Conservation (phyloP, 23 red algal species). For the Rhodosorus marinus region DNA sequence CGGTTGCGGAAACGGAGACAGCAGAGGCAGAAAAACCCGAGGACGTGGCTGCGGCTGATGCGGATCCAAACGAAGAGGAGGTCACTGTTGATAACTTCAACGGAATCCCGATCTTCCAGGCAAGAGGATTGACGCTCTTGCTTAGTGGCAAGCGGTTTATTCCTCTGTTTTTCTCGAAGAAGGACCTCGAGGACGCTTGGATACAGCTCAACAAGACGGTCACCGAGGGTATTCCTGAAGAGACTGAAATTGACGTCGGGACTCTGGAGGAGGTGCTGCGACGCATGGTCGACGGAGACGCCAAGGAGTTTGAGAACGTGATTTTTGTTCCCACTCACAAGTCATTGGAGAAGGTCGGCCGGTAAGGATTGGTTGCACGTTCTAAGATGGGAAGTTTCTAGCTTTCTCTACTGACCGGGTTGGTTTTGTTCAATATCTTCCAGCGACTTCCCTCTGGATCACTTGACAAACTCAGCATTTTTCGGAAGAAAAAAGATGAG, state of each 20-base stretch:
- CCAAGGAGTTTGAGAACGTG: slow-evolving; percentile 56
- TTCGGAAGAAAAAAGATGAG: not conserved
- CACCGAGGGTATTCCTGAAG: slow-evolving; percentile 32
- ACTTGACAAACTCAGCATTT: not conserved
- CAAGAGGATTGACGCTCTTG: slow-evolving; percentile 79
- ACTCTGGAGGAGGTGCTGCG: slow-evolving; percentile 89
- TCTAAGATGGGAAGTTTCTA: too few species aligned
- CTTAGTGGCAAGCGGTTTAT: slow-evolving; percentile 76
- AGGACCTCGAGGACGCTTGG: slow-evolving; percentile 82
- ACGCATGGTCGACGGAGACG: slow-evolving; percentile 74
- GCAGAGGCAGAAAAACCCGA: slow-evolving; percentile 1
- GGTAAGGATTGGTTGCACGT: too few species aligned
- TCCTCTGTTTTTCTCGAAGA: slow-evolving; percentile 93
- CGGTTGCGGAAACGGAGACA: not conserved
- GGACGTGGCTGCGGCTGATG: not conserved
- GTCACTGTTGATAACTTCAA: slow-evolving; percentile 98
- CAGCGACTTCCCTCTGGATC: not conserved
- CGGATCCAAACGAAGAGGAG: slow-evolving; percentile 36
- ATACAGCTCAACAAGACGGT: slow-evolving; percentile 41
- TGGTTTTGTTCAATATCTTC: too few species aligned
- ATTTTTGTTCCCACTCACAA: slow-evolving; percentile 66
- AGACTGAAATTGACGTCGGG: slow-evolving; percentile 89
- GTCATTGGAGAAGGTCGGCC: not conserved
- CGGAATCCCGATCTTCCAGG: slow-evolving; percentile 98
- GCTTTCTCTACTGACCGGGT: too few species aligned